Evolutionary conservation across 179 eudicot genomes (phyloP), one percentile per base, ranked within the genome.

Genomic region (Spinacia oleracea): DNA sequence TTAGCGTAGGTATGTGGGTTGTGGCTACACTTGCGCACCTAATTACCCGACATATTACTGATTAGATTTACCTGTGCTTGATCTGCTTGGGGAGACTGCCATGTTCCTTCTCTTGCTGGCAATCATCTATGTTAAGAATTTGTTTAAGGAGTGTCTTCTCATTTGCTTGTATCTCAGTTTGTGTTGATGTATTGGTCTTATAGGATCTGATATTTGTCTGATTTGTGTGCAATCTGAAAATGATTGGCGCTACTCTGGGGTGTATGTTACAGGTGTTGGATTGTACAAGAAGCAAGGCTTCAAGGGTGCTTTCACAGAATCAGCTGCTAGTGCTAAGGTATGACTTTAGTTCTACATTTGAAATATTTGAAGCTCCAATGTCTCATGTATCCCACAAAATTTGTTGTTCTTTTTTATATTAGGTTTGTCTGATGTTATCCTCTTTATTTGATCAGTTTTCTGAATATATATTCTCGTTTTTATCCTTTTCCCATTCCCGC

Each of bases 311-410:
- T 91, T 94, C 25, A 86, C 80, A 66, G 97, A 93, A 48, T 97
- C 97, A 15, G 92, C 90, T 70, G 75, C 93, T 80, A 88, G 90
- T 59, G 98, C 98, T 76, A 95, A 90, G 97, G 98, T 89, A 78
- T 72, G 73, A 20, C 72, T 51, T 62, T 51, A 0, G 21, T 72
- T 46, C 29, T 46, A 29, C 53, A 23, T 34, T 34, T 51, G 23
- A 55, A 48, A 12, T 18, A 18, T 25, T 20, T 53, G 12, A 23
- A 65, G 55, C 64, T 42, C 67, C 38, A 14, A 29, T 25, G 66
- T 6, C 34, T 25, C 34, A 38, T 31, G 9, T 27, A 38, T 4
- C 35, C 34, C 67, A 12, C 15, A 29, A 12, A 29, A 10, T 62
- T 29, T 31, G 11, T 14, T 62, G 1, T 62, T 25, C 9, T 56